phyloP scores from a whole-genome alignment of 2,329 filamentous ascomycete species.

The Bisporella sp. region DNA sequence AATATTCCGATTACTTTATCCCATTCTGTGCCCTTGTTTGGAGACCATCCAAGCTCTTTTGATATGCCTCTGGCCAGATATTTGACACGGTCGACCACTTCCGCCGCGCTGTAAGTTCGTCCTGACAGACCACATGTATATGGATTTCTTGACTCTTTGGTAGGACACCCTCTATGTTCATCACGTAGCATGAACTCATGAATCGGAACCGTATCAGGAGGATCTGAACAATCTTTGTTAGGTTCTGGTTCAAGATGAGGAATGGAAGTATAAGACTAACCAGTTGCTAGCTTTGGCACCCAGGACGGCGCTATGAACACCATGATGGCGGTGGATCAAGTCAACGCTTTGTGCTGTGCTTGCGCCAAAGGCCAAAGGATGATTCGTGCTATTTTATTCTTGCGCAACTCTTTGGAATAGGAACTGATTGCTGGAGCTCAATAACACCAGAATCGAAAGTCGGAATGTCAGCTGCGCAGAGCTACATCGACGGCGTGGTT shows the following conservation, averaged over 20 bases:
- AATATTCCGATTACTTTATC: slow-evolving; percentile 74
- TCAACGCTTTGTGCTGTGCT: neutral
- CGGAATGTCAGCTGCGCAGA: no score
- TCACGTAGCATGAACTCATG: slow-evolving; percentile 73
- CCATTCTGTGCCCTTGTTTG: slow-evolving; percentile 68
- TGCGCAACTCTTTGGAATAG: no score
- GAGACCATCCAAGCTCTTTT: slow-evolving; percentile 64
- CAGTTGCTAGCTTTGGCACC: slow-evolving; percentile 51
- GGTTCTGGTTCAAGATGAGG: slow-evolving; percentile 1
- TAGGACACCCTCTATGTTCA: slow-evolving; percentile 56
- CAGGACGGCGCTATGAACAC: slow-evolving; percentile 53
- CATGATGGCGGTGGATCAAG: slow-evolving; percentile 14
- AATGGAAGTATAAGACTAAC: slow-evolving; percentile 29
- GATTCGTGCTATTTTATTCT: no score
- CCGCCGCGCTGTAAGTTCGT: slow-evolving; percentile 53
- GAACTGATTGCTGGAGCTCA: no score
- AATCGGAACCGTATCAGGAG: slow-evolving; percentile 66
- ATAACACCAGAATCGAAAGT: no score
- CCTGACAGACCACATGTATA: slow-evolving; percentile 74
- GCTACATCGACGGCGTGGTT: no score
- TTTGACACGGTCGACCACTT: slow-evolving; percentile 61
- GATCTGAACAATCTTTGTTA: slow-evolving; percentile 4
- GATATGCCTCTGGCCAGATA: slow-evolving; percentile 60
- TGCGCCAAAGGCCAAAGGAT: no score
- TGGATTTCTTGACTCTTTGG: slow-evolving; percentile 57